Evolutionary conservation across 2,329 filamentous ascomycete genomes (phyloP), one percentile per base, ranked within the genome.

Genomic region (Colletotrichum filicis): DNA sequence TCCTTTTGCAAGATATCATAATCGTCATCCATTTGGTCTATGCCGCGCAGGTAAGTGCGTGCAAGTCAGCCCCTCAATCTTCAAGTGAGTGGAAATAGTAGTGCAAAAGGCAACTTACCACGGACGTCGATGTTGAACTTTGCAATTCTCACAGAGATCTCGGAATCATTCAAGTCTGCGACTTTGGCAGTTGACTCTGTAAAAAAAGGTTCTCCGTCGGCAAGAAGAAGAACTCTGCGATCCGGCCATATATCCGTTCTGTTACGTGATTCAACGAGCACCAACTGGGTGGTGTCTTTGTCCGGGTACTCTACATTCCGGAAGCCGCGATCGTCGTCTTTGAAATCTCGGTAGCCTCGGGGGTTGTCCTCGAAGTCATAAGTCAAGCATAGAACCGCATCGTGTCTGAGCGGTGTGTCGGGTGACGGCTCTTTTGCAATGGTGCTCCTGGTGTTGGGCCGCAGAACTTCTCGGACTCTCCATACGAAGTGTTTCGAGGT

Each of bases 401-500:
- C 22, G 11, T 68, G 56, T 7, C 37, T 57, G 1, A 71, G 59
- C 9, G 42, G 56, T 4, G 8, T 14, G 5, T 3, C 16, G 1
- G 65, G 28, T 12, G 37, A 30, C 11, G 32, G 32, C 12, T 52
- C 9, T 30, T 12, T 30, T 9, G 11, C 9, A 32, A 68, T 35
- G 30, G 64, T 19, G 32, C 16, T 52, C 5, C 30, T 71, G 14
- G 49, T 55, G 2, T n/a, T n/a, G 3, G 57, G 35, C 42, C 19
- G n/a, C 19, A 32, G 19, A 3, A 56, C 49, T 4, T 46, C 37
- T 35, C 68, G 68, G 4, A 62, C 24, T 14, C 46, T 60, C 64
- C 68, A 68, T 19, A 71, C 16, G 0, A 42, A 65, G 24, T 71
- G 55, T 5, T 37, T 64, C 1, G 68, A 68, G 4, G 64, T 68